phyloP scores from a whole-genome alignment of 306 rosid genomes.

The Quercus alba region DNA sequence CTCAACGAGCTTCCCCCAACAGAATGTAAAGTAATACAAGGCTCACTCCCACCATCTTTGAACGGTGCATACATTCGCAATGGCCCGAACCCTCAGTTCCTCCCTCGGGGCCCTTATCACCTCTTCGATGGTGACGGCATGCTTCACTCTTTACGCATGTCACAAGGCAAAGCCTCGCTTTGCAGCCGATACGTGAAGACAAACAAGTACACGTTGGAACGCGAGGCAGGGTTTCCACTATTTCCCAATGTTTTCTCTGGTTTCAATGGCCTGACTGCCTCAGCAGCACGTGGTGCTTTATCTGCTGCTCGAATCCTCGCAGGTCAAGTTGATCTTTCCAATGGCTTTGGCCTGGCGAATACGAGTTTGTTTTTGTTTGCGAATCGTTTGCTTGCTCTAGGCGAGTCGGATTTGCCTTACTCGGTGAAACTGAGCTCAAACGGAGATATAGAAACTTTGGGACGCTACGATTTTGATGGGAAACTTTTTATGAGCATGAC shows the following conservation, averaged over 20 bases:
- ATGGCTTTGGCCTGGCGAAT: constrained; percentile 86
- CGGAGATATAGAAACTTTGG: constrained; percentile 60
- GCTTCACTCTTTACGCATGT: constrained; percentile 70
- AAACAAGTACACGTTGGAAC: constrained; percentile 58
- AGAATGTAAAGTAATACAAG: constrained; percentile 45
- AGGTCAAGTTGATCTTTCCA: constrained; percentile 57
- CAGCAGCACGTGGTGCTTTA: constrained; percentile 74
- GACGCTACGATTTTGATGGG: constrained; percentile 65
- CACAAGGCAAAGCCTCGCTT: constrained; percentile 58
- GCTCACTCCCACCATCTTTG: constrained; percentile 55
- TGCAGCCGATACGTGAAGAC: constrained; percentile 82
- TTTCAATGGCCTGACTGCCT: constrained; percentile 55
- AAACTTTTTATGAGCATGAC: constrained; percentile 71
- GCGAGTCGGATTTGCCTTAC: constrained; percentile 88
- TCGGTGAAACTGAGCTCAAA: constrained; percentile 20
- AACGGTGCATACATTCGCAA: constrained; percentile 84
- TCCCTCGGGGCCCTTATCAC: constrained; percentile 92
- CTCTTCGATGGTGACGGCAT: constrained; percentile 93
- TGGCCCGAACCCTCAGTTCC: constrained; percentile 91
- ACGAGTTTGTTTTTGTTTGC: constrained; percentile 70
- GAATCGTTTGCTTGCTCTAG: constrained; percentile 56
- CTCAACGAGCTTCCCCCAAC: constrained; percentile 71
- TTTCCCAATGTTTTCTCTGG: constrained; percentile 77
- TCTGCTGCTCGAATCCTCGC: constrained; percentile 49
- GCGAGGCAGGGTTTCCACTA: constrained; percentile 58